Evolutionary conservation across 495 filamentous ascomycete species (phyloP).

Genomic region (Cenococcum geophilum): DNA sequence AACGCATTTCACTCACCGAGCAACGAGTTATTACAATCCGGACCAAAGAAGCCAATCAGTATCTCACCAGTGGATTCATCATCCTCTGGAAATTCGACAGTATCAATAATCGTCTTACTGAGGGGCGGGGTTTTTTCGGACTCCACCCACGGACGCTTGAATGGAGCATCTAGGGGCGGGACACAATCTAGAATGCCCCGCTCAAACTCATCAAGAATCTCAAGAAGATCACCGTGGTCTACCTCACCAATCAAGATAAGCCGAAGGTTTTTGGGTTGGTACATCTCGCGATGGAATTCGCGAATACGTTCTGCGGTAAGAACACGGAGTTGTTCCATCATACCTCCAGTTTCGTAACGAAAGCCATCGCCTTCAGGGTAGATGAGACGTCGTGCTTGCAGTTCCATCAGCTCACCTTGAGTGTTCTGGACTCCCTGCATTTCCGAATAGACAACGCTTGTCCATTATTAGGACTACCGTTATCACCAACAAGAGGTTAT

Average conservation of each 20-base stretch:
- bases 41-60: constrained; percentile 76
- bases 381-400: constrained; percentile 65
- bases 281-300: constrained; percentile 92
- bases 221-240: constrained; percentile 70
- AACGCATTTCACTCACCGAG: constrained; percentile 41
- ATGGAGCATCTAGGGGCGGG: constrained; percentile 63
- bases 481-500: background rate
- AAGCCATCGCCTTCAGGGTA: constrained; percentile 90
- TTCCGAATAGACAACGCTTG: constrained; percentile 90
- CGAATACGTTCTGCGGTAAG: constrained; percentile 85
- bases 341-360: constrained; percentile 92
- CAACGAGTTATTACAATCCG: constrained; percentile 59
- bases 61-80: constrained; percentile 90
- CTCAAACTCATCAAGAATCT: constrained; percentile 82
- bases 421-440: constrained; percentile 95
- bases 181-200: constrained; percentile 76
- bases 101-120: constrained; percentile 61
- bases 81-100: constrained; percentile 89
- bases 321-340: constrained; percentile 85
- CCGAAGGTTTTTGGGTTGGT: constrained; percentile 93
- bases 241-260: constrained; percentile 85
- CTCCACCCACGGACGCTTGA: constrained; percentile 86
- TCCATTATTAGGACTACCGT: constrained; percentile 8
- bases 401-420: constrained; percentile 74
- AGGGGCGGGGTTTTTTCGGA: constrained; percentile 69